Evolutionary conservation across 805 yeast genomes (phyloP).

Genomic region (Candida rishiriensis): DNA sequence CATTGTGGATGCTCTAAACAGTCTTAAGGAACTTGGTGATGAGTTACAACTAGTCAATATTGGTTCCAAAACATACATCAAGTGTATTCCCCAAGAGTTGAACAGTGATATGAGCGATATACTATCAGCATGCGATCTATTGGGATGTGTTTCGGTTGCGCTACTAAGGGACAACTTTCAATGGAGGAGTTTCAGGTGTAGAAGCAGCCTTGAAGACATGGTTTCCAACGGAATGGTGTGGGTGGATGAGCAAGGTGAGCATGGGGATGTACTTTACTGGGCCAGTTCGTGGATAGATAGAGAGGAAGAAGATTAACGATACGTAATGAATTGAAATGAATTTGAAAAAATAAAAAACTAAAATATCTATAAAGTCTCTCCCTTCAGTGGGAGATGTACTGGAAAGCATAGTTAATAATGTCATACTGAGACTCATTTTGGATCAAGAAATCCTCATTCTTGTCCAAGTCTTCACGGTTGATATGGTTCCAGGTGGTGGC

Average conservation of each 20-base stretch:
- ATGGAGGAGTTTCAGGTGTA: conserved; percentile 66
- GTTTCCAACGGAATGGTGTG: conserved; percentile 78
- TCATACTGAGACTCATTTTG: conserved; percentile 65
- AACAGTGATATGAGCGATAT: conserved; percentile 66
- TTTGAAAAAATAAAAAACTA: not conserved
- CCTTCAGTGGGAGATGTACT: conserved; percentile 75
- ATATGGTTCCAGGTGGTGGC: conserved; percentile 97
- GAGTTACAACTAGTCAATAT: conserved; percentile 64
- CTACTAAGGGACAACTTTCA: conserved; percentile 67
- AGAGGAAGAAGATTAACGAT: not conserved
- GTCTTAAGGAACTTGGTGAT: conserved; percentile 56
- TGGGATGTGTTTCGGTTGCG: conserved; percentile 68
- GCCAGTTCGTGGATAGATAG: conserved; percentile 66
- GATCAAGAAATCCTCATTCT: conserved; percentile 73
- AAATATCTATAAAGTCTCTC: not conserved
- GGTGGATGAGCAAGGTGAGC: conserved; percentile 59
- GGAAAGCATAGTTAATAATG: conserved; percentile 84
- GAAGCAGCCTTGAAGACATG: conserved; percentile 69
- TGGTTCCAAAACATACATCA: conserved; percentile 53
- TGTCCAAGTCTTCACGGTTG: conserved; percentile 52
- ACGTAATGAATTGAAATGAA: not conserved
- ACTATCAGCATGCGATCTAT: conserved; percentile 67
- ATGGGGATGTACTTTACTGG: conserved; percentile 53
- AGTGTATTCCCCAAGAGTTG: conserved; percentile 60
- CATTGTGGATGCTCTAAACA: conserved; percentile 48